Conservation (phyloP, 2,329 filamentous ascomycete species). For the Tympanopsis confertula region DNA sequence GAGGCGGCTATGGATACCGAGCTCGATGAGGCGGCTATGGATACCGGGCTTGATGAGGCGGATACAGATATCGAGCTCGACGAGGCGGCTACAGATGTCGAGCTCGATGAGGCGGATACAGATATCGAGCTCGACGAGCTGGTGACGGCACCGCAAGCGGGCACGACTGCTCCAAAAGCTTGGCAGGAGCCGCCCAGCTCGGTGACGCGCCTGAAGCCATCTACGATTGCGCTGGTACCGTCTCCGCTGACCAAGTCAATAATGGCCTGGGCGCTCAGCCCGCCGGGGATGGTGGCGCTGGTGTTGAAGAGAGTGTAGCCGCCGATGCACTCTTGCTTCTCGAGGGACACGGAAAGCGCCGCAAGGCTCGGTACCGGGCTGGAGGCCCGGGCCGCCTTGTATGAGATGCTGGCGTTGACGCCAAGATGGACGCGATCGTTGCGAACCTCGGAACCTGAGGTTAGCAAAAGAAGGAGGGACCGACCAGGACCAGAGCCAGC, state of each 20-base stretch:
- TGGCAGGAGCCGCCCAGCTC: constrained; percentile 30
- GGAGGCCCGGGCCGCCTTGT: constrained; percentile 24
- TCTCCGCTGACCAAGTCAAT: constrained; percentile 31
- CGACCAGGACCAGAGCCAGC: no score
- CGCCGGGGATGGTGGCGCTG: constrained; percentile 29
- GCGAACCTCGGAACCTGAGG: constrained; percentile 23
- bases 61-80: no score
- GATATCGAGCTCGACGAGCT: no score
- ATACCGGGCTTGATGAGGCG: no score
- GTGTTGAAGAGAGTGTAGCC: constrained; percentile 34
- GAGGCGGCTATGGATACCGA: no score
- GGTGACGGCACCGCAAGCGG: no score
- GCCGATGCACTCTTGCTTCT: constrained; percentile 29
- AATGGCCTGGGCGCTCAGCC: constrained; percentile 28
- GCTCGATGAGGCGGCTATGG: no score
- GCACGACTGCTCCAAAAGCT: no score
- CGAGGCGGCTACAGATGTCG: no score
- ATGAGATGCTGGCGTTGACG: constrained; percentile 28
- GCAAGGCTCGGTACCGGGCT: constrained; percentile 29
- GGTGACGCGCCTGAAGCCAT: constrained; percentile 35
- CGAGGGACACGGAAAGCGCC: constrained; percentile 24
- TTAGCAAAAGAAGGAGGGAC: no score
- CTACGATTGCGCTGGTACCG: constrained; percentile 19
- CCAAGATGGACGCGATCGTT: constrained; percentile 31
- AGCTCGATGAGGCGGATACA: no score